Evolutionary conservation across 352 stramenopile genomes (phyloP).

Genomic region (Pythium aquatile): DNA sequence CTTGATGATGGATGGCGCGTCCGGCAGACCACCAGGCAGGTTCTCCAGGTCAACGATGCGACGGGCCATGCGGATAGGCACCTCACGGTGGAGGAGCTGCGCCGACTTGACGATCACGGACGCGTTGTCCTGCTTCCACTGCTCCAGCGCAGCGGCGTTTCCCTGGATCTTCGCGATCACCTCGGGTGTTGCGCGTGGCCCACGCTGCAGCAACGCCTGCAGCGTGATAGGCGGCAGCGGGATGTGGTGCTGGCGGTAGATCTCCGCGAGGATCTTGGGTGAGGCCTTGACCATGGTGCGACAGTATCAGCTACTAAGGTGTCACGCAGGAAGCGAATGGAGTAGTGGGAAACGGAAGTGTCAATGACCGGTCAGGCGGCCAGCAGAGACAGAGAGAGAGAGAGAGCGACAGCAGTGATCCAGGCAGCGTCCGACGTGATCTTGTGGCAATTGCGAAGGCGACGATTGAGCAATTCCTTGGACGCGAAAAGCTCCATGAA

Average conservation of each 20-base stretch:
- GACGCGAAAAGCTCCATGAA: constrained; percentile 18
- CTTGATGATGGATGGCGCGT: constrained; percentile 55
- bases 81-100: constrained; percentile 74
- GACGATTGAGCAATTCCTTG: constrained; percentile 21
- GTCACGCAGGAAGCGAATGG: neutral
- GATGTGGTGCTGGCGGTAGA: constrained; percentile 84
- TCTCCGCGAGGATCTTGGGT: constrained; percentile 70
- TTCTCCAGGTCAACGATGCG: constrained; percentile 86
- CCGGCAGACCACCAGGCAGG: constrained; percentile 62
- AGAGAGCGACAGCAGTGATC: neutral
- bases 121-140: constrained; percentile 67
- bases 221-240: constrained; percentile 79
- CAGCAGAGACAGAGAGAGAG: neutral
- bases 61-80: constrained; percentile 74
- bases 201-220: constrained; percentile 69
- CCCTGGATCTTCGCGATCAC: constrained; percentile 50
- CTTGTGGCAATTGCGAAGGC: neutral
- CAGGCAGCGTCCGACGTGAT: constrained; percentile 21
- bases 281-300: constrained; percentile 35
- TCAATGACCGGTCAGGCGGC: neutral
- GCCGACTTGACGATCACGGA: constrained; percentile 75
- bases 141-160: constrained; percentile 40
- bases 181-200: constrained; percentile 45
- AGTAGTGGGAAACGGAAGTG: neutral
- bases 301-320: neutral